phyloP scores from a whole-genome alignment of 163 green algal species.

The Scenedesmus sp. region DNA sequence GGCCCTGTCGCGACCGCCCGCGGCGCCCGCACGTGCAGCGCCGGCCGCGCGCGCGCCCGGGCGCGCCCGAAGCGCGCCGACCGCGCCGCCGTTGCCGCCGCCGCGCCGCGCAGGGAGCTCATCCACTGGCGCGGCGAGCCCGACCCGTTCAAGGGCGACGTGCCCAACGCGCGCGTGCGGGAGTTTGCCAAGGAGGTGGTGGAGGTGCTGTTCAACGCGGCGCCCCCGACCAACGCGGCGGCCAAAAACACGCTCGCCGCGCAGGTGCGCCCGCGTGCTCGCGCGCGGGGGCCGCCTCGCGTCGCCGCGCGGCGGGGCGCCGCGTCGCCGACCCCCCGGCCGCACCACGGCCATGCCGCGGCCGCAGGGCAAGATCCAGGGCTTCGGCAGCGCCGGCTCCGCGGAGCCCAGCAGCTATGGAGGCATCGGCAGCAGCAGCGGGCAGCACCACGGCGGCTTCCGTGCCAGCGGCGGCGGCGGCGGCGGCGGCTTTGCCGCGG shows the following conservation, averaged over 20 bases:
- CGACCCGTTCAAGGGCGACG: conserved; percentile 85
- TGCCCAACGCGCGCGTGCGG: conserved; percentile 77
- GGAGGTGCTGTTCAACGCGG: conserved; percentile 74
- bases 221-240: conserved; percentile 38
- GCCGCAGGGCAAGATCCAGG: conserved; percentile 83
- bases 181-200: conserved; percentile 83
- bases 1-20: no score
- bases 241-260: conserved; percentile 33
- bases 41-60: no score
- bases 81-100: background rate
- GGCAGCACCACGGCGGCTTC: conserved; percentile 9
- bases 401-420: background rate
- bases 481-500: background rate
- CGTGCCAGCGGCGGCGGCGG: background rate
- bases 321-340: no score
- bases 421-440: conserved; percentile 24
- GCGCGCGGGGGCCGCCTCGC: no score
- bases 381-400: conserved; percentile 77
- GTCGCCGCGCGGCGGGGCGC: no score
- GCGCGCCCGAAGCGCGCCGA: background rate
- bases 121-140: conserved; percentile 76
- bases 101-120: conserved; percentile 58
- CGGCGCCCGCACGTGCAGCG: no score
- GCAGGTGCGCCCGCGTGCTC: conserved; percentile 25
- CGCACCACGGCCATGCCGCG: no score